These are phyloP conservation scores for Fomes fomentarius DNA, from an alignment of 1,284 basidiomycete genomes.

Conservation along the genomic window DNA sequence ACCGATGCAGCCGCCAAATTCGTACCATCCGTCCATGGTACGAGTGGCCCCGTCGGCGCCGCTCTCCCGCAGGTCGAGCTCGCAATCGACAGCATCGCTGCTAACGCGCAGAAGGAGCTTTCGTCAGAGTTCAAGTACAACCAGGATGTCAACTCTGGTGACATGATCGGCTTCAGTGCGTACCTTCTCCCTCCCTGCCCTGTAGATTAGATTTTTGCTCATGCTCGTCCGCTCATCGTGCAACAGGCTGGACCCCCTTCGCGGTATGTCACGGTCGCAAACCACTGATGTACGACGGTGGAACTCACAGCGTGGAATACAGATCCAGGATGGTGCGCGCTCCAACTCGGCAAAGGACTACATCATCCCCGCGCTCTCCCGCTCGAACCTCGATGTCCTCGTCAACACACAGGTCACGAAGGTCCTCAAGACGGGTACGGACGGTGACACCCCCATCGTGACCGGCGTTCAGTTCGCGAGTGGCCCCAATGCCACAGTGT, in stretches of 20 bases:
- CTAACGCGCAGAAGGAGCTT: slow-evolving; percentile 36
- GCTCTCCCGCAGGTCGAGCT: slow-evolving; percentile 38
- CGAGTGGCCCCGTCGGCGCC: slow-evolving; percentile 33
- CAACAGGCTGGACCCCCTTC: slow-evolving; percentile 8
- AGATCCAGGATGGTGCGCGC: slow-evolving; percentile 28
- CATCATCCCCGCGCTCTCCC: slow-evolving; percentile 32
- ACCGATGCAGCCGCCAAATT: slow-evolving; percentile 15
- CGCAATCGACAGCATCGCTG: slow-evolving; percentile 36
- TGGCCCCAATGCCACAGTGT: slow-evolving; percentile 4
- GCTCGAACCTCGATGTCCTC: slow-evolving; percentile 45
- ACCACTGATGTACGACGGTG: background rate
- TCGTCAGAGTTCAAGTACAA: slow-evolving; percentile 41
- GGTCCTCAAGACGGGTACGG: slow-evolving; percentile 33
- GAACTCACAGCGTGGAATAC: background rate
- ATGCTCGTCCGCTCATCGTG: no score
- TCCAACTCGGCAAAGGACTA: slow-evolving; percentile 33
- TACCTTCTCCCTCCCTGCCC: background rate
- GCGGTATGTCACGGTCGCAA: background rate
- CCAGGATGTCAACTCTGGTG: slow-evolving; percentile 41
- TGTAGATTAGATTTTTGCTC: background rate
- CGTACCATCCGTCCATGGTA: slow-evolving; percentile 16
- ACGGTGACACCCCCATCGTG: slow-evolving; percentile 27
- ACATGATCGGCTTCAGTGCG: slow-evolving; percentile 41
- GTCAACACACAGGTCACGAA: slow-evolving; percentile 42
- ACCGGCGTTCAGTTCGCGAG: slow-evolving; percentile 34